These are phyloP conservation scores for Podospora bellae-mahoneyi DNA, from an alignment of 495 filamentous ascomycete species.

Conservation along the genomic window DNA sequence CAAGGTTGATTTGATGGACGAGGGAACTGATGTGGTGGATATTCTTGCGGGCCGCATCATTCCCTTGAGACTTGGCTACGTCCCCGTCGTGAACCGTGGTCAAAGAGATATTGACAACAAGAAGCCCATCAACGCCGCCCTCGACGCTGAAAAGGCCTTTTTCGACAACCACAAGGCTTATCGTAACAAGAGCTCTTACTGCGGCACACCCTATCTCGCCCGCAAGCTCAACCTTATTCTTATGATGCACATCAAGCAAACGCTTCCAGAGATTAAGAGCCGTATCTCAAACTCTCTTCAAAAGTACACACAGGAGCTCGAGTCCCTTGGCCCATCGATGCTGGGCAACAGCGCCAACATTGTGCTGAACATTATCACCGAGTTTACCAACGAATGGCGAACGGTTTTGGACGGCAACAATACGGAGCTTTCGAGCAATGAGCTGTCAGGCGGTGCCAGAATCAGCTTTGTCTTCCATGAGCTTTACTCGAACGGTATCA, in stretches of 20 bases:
- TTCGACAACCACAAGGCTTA: slow-evolving; percentile 99
- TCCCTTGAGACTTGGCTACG: slow-evolving; percentile 90
- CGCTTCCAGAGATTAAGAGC: slow-evolving; percentile 95
- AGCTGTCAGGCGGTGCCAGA: slow-evolving; percentile 93
- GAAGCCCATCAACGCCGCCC: slow-evolving; percentile 83
- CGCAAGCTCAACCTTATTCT: slow-evolving; percentile 97
- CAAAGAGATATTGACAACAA: slow-evolving; percentile 98
- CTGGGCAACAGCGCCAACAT: slow-evolving; percentile 96
- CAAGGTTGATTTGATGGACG: slow-evolving; percentile 99
- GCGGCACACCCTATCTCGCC: slow-evolving; percentile 94
- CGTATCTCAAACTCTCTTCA: slow-evolving; percentile 88
- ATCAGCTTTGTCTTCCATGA: slow-evolving; percentile 99
- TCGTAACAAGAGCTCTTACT: slow-evolving; percentile 96
- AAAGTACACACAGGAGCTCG: slow-evolving; percentile 83
- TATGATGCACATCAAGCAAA: slow-evolving; percentile 99
- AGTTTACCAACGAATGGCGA: slow-evolving; percentile 96
- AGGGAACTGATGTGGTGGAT: slow-evolving; percentile 98
- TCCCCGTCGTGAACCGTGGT: slow-evolving; percentile 98
- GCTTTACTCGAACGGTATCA: slow-evolving; percentile 95
- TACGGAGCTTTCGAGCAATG: slow-evolving; percentile 86
- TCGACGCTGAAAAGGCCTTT: slow-evolving; percentile 94
- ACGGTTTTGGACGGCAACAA: slow-evolving; percentile 96
- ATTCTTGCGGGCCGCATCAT: slow-evolving; percentile 98
- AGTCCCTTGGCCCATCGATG: slow-evolving; percentile 85
- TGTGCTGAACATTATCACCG: slow-evolving; percentile 96